Evolutionary conservation across 495 filamentous ascomycete species (phyloP).

Genomic region (Penicilliopsis zonata): DNA sequence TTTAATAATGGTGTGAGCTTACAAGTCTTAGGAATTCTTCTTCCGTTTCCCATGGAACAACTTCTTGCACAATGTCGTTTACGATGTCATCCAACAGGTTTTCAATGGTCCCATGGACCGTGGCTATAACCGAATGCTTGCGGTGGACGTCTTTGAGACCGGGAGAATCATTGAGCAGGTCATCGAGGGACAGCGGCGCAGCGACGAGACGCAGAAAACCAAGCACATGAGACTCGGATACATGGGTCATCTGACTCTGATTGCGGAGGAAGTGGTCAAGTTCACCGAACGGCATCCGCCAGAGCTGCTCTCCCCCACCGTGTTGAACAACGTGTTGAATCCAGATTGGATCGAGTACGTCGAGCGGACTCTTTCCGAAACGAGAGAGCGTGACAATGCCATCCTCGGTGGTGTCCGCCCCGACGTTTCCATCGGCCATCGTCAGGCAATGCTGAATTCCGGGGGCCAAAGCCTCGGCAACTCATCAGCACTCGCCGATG

Average conservation of each 20-base stretch:
- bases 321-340: conserved; percentile 80
- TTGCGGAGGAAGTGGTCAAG: conserved; percentile 97
- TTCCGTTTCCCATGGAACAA: conserved; percentile 99
- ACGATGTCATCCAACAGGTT: conserved; percentile 97
- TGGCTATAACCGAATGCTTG: conserved; percentile 85
- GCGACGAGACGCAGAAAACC: conserved; percentile 68
- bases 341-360: conserved; percentile 91
- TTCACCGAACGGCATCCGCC: conserved; percentile 91
- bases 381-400: conserved; percentile 90
- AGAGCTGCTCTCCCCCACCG: conserved; percentile 69
- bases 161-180: conserved; percentile 85
- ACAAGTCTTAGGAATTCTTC: conserved; percentile 64
- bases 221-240: conserved; percentile 90
- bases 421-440: conserved; percentile 62
- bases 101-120: conserved; percentile 98
- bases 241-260: conserved; percentile 96
- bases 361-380: conserved; percentile 86
- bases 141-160: conserved; percentile 82
- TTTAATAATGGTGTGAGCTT: neutral
- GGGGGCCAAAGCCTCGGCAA: conserved; percentile 46
- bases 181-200: conserved; percentile 75
- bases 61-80: conserved; percentile 98
- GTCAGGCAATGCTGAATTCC: conserved; percentile 53
- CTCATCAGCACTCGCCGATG: conserved; percentile 65
- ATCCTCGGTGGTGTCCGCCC: conserved; percentile 95